Conservation (phyloP, 2,329 filamentous ascomycete species). For the Paecilomyces niveus region DNA sequence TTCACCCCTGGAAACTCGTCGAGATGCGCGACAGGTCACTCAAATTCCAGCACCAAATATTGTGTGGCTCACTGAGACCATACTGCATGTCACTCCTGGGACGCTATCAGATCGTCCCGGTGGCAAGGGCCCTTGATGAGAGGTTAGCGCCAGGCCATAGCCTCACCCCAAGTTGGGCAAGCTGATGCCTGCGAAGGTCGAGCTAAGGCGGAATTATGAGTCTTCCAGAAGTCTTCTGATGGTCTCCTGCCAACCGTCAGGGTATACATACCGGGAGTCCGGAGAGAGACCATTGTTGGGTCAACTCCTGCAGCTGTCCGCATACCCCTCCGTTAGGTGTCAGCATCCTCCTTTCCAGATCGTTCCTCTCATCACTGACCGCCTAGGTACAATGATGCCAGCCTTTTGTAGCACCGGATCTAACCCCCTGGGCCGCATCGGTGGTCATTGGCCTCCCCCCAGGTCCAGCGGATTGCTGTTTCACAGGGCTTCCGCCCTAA, state of each 20-base stretch:
- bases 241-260: constrained; percentile 1
- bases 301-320: constrained; percentile 21
- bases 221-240: constrained; percentile 6
- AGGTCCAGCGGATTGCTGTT: constrained; percentile 21
- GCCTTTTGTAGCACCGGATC: constrained; percentile 22
- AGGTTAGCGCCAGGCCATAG: background rate
- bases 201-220: constrained; percentile 7
- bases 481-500: constrained; percentile 20
- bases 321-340: constrained; percentile 1
- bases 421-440: constrained; percentile 16
- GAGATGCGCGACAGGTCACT: background rate
- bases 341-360: background rate
- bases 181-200: constrained; percentile 11
- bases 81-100: background rate
- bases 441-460: constrained; percentile 21
- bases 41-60: background rate
- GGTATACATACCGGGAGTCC: constrained; percentile 9
- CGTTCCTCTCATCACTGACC: background rate
- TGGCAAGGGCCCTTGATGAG: background rate
- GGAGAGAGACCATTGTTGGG: background rate
- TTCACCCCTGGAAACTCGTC: background rate
- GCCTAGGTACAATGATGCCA: constrained; percentile 8
- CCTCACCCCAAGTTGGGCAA: background rate
- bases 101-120: background rate
- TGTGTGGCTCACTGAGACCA: background rate